phyloP scores from a whole-genome alignment of 2,329 filamentous ascomycete genomes.

The Elsinoe australis region DNA sequence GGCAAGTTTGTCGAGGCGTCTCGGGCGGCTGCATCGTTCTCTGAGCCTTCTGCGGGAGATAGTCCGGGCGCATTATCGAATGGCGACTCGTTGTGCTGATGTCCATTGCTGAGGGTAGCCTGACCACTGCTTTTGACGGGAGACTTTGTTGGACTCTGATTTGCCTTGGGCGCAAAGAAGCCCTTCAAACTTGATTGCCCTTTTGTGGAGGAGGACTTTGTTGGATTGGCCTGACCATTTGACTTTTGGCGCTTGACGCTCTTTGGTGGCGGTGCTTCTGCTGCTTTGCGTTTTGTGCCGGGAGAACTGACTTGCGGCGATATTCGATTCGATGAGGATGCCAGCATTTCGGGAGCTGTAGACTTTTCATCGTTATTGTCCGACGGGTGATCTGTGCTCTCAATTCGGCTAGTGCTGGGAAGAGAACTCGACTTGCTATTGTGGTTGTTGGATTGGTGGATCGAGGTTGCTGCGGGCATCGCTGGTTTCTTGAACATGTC shows the following conservation, averaged over 20 bases:
- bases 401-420: too few relatives aligned
- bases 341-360: not conserved
- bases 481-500: constrained; percentile 72
- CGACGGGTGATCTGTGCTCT: too few relatives aligned
- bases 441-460: not conserved
- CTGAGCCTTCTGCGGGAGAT: not conserved
- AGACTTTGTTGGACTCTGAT: constrained; percentile 8
- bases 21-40: not conserved
- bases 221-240: constrained; percentile 23
- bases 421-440: too few relatives aligned
- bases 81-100: not conserved
- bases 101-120: too few relatives aligned
- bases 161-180: constrained; percentile 63
- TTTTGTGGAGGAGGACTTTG: constrained; percentile 31
- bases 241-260: constrained; percentile 48
- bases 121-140: not conserved
- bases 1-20: too few relatives aligned
- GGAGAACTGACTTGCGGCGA: too few relatives aligned
- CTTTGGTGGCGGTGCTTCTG: constrained; percentile 25
- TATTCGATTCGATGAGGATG: too few relatives aligned
- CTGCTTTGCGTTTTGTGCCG: constrained; percentile 31
- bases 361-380: too few relatives aligned
- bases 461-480: not conserved
- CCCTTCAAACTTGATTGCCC: constrained; percentile 61
- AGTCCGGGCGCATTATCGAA: not conserved